Evolutionary conservation across 495 filamentous ascomycete species (phyloP).

Genomic region (Terfezia boudieri): DNA sequence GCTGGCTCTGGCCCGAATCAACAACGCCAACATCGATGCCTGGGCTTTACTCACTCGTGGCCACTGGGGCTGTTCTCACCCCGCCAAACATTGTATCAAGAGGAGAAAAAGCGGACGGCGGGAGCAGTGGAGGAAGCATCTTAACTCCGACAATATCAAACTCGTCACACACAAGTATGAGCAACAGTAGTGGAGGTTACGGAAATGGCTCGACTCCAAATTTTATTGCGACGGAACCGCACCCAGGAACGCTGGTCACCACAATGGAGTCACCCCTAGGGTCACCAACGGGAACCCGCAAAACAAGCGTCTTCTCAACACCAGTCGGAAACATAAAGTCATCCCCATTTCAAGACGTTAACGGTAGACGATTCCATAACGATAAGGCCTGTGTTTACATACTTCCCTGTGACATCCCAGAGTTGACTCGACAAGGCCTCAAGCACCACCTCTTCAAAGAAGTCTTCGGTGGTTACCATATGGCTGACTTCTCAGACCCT

Average conservation of each 20-base stretch:
- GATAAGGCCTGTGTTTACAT: conserved; percentile 57
- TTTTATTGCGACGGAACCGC: neutral
- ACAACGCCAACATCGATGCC: neutral
- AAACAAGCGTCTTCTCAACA: conserved; percentile 7
- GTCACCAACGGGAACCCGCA: conserved; percentile 10
- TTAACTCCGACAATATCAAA: neutral
- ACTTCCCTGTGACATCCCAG: conserved; percentile 66
- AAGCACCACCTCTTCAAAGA: conserved; percentile 60
- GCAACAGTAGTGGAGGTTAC: neutral
- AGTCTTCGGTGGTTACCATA: conserved; percentile 60
- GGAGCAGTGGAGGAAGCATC: neutral
- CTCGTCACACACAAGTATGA: neutral
- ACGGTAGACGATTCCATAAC: conserved; percentile 61
- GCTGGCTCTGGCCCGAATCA: neutral
- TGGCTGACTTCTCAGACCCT: conserved; percentile 36
- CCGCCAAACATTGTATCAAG: neutral
- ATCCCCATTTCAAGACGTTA: conserved; percentile 41
- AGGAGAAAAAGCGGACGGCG: neutral
- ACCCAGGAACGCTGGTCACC: neutral
- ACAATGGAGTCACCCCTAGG: neutral
- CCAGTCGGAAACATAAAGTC: neutral
- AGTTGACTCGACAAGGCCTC: conserved; percentile 70
- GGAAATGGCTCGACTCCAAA: neutral
- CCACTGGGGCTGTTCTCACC: neutral
- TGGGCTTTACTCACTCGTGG: neutral